phyloP scores from a whole-genome alignment of 2,329 filamentous ascomycete genomes.

The Aspergillus ruber region DNA sequence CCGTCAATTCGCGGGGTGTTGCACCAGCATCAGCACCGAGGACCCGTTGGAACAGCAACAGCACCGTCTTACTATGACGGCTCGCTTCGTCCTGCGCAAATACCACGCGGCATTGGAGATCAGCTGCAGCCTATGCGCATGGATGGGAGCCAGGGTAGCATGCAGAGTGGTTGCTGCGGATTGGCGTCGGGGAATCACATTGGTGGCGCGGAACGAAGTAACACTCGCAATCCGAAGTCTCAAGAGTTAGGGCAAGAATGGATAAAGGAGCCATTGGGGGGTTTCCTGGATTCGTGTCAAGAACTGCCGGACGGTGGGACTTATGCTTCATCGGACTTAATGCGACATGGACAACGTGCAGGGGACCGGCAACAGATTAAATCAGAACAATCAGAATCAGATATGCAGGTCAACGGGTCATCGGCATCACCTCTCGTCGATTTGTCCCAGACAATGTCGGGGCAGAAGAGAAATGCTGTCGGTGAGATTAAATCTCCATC shows the following conservation, averaged over 20 bases:
- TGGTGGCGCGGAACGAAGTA: conserved; percentile 15
- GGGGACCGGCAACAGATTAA: conserved; percentile 1
- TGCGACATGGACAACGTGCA: not conserved
- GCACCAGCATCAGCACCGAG: not conserved
- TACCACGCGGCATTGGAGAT: conserved; percentile 6
- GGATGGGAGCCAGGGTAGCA: conserved; percentile 10
- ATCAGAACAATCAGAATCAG: conserved; percentile 2
- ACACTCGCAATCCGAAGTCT: not conserved
- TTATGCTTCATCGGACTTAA: too few relatives aligned
- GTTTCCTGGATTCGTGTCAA: not conserved
- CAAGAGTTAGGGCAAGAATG: not conserved
- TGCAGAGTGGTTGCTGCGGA: conserved; percentile 3
- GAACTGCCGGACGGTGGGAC: not conserved
- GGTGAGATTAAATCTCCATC: conserved; percentile 58
- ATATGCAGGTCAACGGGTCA: conserved; percentile 8
- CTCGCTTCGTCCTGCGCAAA: not conserved
- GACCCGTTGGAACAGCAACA: not conserved
- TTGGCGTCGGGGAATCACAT: conserved; percentile 1
- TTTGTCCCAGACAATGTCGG: conserved; percentile 17
- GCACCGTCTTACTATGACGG: not conserved
- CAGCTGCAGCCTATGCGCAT: conserved; percentile 6
- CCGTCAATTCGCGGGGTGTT: not conserved
- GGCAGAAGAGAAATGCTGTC: conserved; percentile 70
- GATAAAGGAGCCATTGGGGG: not conserved
- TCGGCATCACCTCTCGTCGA: conserved; percentile 8